These are phyloP conservation scores for Suillus placidus DNA, from an alignment of 768 basidiomycete genomes.

Conservation along the genomic window DNA sequence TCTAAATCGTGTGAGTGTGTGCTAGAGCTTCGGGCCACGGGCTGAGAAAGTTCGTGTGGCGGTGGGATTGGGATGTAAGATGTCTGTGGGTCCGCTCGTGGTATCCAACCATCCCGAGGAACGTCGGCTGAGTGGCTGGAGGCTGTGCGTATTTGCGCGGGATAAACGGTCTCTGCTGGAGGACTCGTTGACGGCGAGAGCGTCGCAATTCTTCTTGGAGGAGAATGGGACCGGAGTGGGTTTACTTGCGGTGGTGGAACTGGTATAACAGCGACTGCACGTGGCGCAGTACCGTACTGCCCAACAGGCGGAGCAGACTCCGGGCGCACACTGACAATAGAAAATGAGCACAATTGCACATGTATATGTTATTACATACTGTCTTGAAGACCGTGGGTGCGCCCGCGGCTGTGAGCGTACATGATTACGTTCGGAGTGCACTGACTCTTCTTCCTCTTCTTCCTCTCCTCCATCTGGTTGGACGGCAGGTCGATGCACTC, in stretches of 20 bases:
- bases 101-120: conserved; percentile 34
- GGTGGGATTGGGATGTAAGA: conserved; percentile 26
- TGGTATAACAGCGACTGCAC: conserved; percentile 23
- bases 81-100: conserved; percentile 29
- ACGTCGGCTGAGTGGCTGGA: conserved; percentile 15
- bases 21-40: conserved; percentile 18
- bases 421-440: conserved; percentile 24
- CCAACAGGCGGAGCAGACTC: conserved; percentile 33
- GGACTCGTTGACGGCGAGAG: conserved; percentile 14
- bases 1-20: conserved; percentile 20
- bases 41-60: conserved; percentile 23
- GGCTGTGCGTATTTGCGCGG: conserved; percentile 30
- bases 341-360: conserved; percentile 8
- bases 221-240: conserved; percentile 20
- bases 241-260: conserved; percentile 20
- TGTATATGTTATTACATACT: conserved; percentile 1
- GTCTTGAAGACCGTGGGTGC: conserved; percentile 20
- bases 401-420: conserved; percentile 16
- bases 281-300: conserved; percentile 18
- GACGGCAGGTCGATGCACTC: conserved; percentile 16
- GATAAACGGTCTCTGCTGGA: conserved; percentile 27
- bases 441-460: conserved; percentile 19
- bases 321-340: conserved; percentile 24
- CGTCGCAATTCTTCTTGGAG: conserved; percentile 10
- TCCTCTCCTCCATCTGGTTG: conserved; percentile 17